Conservation (phyloP, 257 asterid species). For the Ilex aquifolium region DNA sequence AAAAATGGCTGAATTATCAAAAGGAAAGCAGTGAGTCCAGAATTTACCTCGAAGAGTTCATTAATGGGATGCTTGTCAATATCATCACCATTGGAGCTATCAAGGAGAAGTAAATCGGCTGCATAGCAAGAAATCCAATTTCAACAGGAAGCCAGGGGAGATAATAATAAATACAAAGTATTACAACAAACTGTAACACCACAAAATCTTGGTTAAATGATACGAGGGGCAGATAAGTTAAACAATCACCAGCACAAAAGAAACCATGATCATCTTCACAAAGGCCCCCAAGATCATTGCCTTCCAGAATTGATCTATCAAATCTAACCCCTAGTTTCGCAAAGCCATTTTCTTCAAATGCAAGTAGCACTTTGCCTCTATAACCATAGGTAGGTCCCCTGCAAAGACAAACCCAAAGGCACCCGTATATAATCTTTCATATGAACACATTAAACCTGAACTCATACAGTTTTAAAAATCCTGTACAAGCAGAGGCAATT, state of each 20-base stretch:
- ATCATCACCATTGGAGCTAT: constrained; percentile 60
- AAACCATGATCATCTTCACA: constrained; percentile 91
- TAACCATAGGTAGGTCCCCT: constrained; percentile 78
- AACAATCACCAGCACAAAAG: constrained; percentile 69
- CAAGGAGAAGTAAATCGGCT: constrained; percentile 80
- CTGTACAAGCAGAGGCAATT: not conserved
- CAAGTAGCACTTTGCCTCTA: constrained; percentile 78
- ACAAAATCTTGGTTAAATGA: not conserved
- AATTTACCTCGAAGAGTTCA: constrained; percentile 78
- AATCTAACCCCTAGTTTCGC: constrained; percentile 91
- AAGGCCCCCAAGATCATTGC: constrained; percentile 85
- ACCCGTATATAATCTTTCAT: no score
- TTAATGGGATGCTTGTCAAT: constrained; percentile 58
- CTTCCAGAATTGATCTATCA: constrained; percentile 76
- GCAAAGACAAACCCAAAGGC: constrained; percentile 1
- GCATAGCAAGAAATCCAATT: constrained; percentile 21
- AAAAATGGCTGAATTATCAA: constrained; percentile 9
- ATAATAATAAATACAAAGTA: no score
- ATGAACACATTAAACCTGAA: no score
- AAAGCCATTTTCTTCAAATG: constrained; percentile 81
- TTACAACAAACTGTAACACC: no score
- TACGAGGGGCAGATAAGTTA: not conserved
- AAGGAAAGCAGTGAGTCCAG: constrained; percentile 2
- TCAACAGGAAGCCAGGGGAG: not conserved
- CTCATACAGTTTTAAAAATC: not conserved